These are phyloP conservation scores for Herpetospermum pedunculosum DNA, from an alignment of 306 rosid genomes.

Conservation along the genomic window DNA sequence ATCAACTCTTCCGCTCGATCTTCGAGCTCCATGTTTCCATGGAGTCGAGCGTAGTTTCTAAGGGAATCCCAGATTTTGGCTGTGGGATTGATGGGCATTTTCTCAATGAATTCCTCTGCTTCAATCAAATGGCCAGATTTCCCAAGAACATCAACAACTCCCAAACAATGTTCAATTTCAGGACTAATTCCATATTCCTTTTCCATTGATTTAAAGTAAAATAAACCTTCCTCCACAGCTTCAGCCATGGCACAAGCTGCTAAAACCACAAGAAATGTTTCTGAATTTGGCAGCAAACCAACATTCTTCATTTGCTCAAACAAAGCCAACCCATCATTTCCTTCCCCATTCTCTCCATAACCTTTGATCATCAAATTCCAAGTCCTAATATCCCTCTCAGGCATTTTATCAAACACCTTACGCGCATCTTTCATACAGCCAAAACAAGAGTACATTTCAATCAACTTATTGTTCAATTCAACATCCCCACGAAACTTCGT, in stretches of 20 bases:
- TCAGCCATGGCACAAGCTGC: conserved; percentile 50
- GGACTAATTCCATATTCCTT: conserved; percentile 40
- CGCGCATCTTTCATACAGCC: conserved; percentile 65
- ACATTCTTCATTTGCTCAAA: conserved; percentile 45
- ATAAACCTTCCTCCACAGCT: conserved; percentile 52
- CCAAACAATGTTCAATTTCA: conserved; percentile 39
- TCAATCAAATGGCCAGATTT: conserved; percentile 61
- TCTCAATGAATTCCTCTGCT: conserved; percentile 55
- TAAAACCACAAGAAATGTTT: conserved; percentile 42
- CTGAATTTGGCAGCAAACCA: conserved; percentile 34
- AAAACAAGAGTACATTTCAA: conserved; percentile 32
- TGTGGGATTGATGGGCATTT: conserved; percentile 36
- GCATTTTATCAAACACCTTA: conserved; percentile 63
- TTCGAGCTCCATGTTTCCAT: conserved; percentile 78
- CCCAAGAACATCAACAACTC: conserved; percentile 43
- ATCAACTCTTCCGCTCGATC: conserved; percentile 45
- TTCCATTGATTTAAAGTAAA: conserved; percentile 36
- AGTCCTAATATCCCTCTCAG: conserved; percentile 26
- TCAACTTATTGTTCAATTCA: conserved; percentile 40
- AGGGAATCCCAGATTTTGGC: conserved; percentile 45
- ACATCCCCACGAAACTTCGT: conserved; percentile 33
- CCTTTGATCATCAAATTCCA: conserved; percentile 67
- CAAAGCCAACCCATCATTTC: conserved; percentile 40
- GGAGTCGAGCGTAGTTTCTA: conserved; percentile 31
- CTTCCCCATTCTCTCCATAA: conserved; percentile 39